Evolutionary conservation across 2,329 filamentous ascomycete genomes (phyloP), one percentile per base, ranked within the genome.

Genomic region (Scortechinia acanthostroma): DNA sequence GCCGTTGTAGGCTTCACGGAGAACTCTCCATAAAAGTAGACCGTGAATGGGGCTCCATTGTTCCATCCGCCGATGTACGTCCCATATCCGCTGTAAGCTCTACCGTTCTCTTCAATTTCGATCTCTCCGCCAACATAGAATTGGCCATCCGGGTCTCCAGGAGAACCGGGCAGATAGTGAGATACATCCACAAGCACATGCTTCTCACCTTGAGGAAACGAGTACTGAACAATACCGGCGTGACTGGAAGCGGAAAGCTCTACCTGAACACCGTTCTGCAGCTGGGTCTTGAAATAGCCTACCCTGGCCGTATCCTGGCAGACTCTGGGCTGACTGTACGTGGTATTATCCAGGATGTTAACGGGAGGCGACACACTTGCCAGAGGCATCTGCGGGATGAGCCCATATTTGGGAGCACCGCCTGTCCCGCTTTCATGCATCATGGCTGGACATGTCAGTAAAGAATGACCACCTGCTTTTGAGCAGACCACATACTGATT

Each of bases 331-430:
- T 65, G 70, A 65, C 66, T 76, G 64, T 66, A 67, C 1, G 64
- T 67, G 2, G 47, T 59, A 15, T 78, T 69, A 51, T 76, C 73
- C 2, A 68, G 62, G 6, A 79, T 55, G 47, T 60, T 63, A 33
- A 74, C 58, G 10, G 25, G 25, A 4, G 58, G 56, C 1, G 69
- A 67, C 2, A 71, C 48, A 1, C 50, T 58, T 2, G 57, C 59
- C 5, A 74, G 55, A 0, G 70, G 72, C 55, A 74, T 63, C 48
- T 74, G 71, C 1, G 70, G 62, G 25, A 74, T 66, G 3, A 78
- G 63, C 0, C 76, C 77, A 47, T 80, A 81, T 46, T 77, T 80
- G 0, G 77, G 73, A 6, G 69, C 70, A 1, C 77, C 77, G 14
- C 77, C 77, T 0, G 75, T 81, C 0, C 75, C 75, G 45, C 66